Base-by-base conservation (phyloP, 441 rosid genomes). In the Erodium chrysanthum region DNA sequence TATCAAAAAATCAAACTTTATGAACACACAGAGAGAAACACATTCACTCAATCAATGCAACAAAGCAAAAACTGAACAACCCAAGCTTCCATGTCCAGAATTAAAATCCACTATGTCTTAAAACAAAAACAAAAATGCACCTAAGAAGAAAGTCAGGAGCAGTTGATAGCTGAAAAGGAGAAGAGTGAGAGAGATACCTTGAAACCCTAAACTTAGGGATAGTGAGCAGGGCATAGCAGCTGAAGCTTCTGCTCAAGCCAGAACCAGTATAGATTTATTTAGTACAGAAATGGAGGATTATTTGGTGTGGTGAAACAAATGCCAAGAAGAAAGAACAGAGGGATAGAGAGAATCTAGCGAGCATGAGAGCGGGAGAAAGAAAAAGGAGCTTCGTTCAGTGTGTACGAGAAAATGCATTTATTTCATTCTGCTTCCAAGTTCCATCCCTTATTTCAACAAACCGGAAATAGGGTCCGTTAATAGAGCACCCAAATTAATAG, bases 191-290 rank as follows among this genome's bases (percentile, higher is more conserved):
- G 21, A 50, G 58, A 5, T 50, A 5, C 64, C 8, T 46, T 18
- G 14, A 67, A 69, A 69, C 48, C 67, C 72, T 18, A 61, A 60
- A 22, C 64, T 65, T 22, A 56, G 74, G 66, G 72, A 59, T 8
- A 50, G 8, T 1, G 44, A 37, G 44, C 1, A 27, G 29, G 11
- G 48, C 54, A 35, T n/a, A 58, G 60, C 66, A 65, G 68, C 33
- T 61, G 70, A 67, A 67, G 2, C 68, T n/a, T n/a, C n/a, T n/a
- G n/a, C n/a, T 22, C 61, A n/a, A 37, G 23, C 37, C 42, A 3
- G 22, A 46, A 12, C 17, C 17, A 20, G 33, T 50, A 64, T 56
- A 42, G 4, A 7, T 44, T 50, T 54, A n/a, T n/a, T n/a, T n/a
- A n/a, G n/a, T n/a, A 3, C 35, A 31, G 35, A 67, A 54, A 40